Percentiles rank a stretch among this genome's conserved stretches.
phyloP scores from a whole-genome alignment of 352 stramenopile species.

The Globisporangium sylvaticum region DNA sequence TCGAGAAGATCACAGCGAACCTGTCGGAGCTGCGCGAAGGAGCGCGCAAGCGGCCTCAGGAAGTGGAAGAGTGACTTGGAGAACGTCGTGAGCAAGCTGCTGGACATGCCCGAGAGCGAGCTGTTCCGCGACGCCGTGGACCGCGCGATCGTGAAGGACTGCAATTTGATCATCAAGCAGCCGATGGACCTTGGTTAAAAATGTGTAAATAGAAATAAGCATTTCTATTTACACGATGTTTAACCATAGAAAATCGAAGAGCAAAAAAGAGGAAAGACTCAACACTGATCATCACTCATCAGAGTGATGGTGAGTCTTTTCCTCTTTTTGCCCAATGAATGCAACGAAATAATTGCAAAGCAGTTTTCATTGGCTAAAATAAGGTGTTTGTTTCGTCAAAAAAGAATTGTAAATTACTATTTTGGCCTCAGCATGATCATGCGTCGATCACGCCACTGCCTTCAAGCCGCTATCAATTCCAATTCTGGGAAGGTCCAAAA shows the following conservation, averaged over 20 bases:
- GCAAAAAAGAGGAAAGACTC: not conserved
- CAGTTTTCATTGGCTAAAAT: not conserved
- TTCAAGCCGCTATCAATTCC: not conserved
- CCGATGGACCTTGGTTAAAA: conserved; percentile 58
- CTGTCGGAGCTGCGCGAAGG: conserved; percentile 67
- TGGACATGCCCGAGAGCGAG: conserved; percentile 78
- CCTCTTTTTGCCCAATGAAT: not conserved
- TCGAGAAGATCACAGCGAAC: conserved; percentile 72
- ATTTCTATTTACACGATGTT: too few species aligned
- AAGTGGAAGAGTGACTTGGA: conserved; percentile 63
- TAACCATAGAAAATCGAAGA: too few species aligned
- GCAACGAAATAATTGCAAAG: not conserved
- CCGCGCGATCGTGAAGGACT: conserved; percentile 55
- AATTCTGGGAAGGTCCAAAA: not conserved
- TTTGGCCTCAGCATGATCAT: not conserved
- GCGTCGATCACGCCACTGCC: not conserved
- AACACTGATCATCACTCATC: not conserved
- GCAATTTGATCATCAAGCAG: conserved; percentile 84
- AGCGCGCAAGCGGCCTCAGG: conserved; percentile 65
- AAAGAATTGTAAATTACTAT: not conserved
- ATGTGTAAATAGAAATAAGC: not conserved
- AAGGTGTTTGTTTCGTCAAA: not conserved
- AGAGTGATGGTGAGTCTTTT: not conserved
- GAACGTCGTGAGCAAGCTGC: conserved; percentile 55
- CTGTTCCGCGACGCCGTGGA: conserved; percentile 75